Evolutionary conservation across 208 protist species (phyloP), one percentile per base, ranked within the genome.

Genomic region (Trypanosoma theileri): DNA sequence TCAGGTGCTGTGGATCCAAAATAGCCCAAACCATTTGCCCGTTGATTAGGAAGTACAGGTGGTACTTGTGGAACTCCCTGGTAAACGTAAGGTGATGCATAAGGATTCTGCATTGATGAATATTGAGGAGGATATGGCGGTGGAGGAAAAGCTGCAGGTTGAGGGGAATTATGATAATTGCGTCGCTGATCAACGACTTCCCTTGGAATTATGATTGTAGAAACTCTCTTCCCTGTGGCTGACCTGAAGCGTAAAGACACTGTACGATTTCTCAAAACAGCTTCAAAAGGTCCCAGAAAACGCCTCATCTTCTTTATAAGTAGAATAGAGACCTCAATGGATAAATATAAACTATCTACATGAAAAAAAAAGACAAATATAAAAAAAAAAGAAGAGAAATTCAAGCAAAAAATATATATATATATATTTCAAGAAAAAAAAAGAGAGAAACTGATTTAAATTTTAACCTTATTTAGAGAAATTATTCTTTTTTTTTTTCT

Each of bases 1-100:
- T 91, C 82, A 52, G 70, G 70, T 13, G 70, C 24, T 41, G 28
- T 19, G 24, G 46, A 28, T 3, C 70, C 70, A 7, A 59, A n/a
- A 16, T 69, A 54, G 19, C 62, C 57, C 31, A 56, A 14, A 24
- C 57, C 14, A 24, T 13, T 41, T 28, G 41, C 62, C 19, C 63
- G 35, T 41, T 66, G 55, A 50, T 51, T 41, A 44, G 19, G 22
- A 56, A 60, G 45, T 22, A 54, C 4, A 1, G 70, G 57, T 44
- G 28, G 35, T 42, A 16, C 24, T 40, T 68, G 63, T 51, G 53
- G 28, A 64, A 16, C 17, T 35, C 56, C 63, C 22, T 75, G 70
- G 52, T 66, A 46, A n/a, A n/a, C 45, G 60, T 64, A 64, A 42
- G 57, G 63, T 19, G 42, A 22, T 24, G 14, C 45, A 4, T 58